A percentile compares a stretch with the other conserved stretches of the same genome.
phyloP scores from a whole-genome alignment of 371 early-diverging fungal genomes.

The Rhizopus stolonifer region DNA sequence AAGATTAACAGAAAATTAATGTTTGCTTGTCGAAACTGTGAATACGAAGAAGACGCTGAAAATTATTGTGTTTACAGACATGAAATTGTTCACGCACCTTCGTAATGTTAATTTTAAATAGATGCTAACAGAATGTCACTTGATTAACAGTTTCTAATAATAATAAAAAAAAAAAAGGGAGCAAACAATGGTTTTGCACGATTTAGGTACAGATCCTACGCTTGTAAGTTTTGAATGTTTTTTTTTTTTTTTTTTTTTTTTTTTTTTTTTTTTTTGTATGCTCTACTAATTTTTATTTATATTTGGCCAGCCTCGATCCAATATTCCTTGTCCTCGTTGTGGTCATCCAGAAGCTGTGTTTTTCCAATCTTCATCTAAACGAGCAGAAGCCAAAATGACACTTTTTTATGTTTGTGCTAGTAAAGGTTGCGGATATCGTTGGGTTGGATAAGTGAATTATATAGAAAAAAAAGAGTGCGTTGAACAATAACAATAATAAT shows the following conservation, averaged over 20 bases:
- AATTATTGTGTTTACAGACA: constrained; percentile 86
- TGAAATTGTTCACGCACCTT: constrained; percentile 76
- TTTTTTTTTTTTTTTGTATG: too few relatives aligned
- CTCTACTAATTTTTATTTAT: too few relatives aligned
- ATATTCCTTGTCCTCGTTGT: constrained; percentile 74
- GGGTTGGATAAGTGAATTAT: constrained; percentile 61
- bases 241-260: too few relatives aligned
- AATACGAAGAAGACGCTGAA: constrained; percentile 82
- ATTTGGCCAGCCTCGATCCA: constrained; percentile 67
- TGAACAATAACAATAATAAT: not conserved
- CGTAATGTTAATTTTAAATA: constrained; percentile 47
- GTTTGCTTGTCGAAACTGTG: constrained; percentile 95
- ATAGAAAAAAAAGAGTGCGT: not conserved
- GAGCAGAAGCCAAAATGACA: constrained; percentile 89
- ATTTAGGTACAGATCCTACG: constrained; percentile 83
- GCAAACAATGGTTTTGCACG: constrained; percentile 73
- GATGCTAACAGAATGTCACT: not conserved
- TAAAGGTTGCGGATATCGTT: constrained; percentile 74
- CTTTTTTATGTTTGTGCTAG: constrained; percentile 91
- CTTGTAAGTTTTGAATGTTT: constrained; percentile 53
- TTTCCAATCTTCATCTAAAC: constrained; percentile 87
- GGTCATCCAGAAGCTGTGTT: constrained; percentile 78
- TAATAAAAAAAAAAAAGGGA: constrained; percentile 48
- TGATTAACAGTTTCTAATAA: not conserved
- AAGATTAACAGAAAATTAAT: constrained; percentile 61